Evolutionary conservation across 2,329 filamentous ascomycete species (phyloP).

Genomic region (Elsinoe fawcettii): DNA sequence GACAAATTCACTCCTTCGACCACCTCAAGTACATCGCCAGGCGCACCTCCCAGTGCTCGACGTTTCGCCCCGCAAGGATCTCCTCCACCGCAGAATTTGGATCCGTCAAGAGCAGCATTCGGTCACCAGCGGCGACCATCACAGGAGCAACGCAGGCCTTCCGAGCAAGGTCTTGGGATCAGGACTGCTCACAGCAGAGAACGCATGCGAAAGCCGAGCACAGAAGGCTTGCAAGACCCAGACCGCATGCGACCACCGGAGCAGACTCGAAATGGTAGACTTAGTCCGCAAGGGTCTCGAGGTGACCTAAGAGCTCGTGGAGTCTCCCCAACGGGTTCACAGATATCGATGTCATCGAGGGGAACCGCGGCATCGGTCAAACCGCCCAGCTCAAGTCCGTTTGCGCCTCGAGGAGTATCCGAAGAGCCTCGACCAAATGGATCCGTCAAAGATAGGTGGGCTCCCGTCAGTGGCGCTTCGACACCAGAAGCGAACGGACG

Average conservation of each 20-base stretch:
- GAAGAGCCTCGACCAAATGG: conserved; percentile 4
- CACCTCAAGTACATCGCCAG: conserved; percentile 7
- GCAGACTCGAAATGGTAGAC: conserved; percentile 1
- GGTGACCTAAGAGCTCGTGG: conserved; percentile 4
- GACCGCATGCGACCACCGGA: conserved; percentile 28
- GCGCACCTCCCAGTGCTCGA: conserved; percentile 12
- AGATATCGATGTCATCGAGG: conserved; percentile 8
- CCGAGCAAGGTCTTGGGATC: conserved; percentile 17
- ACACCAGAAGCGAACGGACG: conserved; percentile 10
- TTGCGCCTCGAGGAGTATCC: neutral
- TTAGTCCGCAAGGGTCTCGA: conserved; percentile 9
- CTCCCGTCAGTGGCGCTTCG: neutral
- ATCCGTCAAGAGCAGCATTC: neutral
- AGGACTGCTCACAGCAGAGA: conserved; percentile 17
- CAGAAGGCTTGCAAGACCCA: conserved; percentile 16
- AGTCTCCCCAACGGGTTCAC: conserved; percentile 8
- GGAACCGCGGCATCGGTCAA: conserved; percentile 4
- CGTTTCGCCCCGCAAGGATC: conserved; percentile 11
- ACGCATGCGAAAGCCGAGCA: conserved; percentile 19
- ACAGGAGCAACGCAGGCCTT: conserved; percentile 9
- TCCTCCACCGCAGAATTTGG: conserved; percentile 6
- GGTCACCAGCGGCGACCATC: conserved; percentile 5
- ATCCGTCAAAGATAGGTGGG: conserved; percentile 5
- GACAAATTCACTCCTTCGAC: conserved; percentile 16
- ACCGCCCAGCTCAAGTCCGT: neutral